Percentiles rank a stretch among this genome's conserved stretches.
These are phyloP conservation scores for Neurospora sp. DNA, from an alignment of 495 filamentous ascomycete species.

Conservation along the genomic window DNA sequence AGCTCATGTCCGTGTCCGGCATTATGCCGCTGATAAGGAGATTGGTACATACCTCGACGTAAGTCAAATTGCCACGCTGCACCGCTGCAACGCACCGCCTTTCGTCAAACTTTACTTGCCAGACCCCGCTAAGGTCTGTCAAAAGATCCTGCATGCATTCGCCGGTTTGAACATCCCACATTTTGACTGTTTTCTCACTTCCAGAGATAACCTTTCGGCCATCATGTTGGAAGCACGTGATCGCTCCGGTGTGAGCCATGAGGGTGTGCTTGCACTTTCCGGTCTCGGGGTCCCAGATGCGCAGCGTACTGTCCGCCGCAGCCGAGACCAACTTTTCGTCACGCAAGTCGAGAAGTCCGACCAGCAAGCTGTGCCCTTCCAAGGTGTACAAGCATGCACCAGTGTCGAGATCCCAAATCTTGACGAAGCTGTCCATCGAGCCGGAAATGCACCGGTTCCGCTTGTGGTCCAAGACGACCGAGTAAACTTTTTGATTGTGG, in stretches of 20 bases:
- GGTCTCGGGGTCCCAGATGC: slow-evolving; percentile 95
- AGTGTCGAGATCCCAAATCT: slow-evolving; percentile 95
- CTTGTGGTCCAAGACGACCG: slow-evolving; percentile 86
- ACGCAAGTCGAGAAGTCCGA: slow-evolving; percentile 81
- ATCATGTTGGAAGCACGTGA: slow-evolving; percentile 98
- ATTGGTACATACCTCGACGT: slow-evolving; percentile 72
- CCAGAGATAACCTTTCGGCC: slow-evolving; percentile 94
- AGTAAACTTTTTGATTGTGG: slow-evolving; percentile 92
- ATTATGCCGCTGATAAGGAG: neutral
- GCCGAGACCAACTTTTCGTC: slow-evolving; percentile 87
- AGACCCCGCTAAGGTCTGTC: slow-evolving; percentile 91
- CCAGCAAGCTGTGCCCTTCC: slow-evolving; percentile 88
- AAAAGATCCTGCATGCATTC: slow-evolving; percentile 90
- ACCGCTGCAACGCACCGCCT: slow-evolving; percentile 93
- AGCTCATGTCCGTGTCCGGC: neutral
- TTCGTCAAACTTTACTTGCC: slow-evolving; percentile 98
- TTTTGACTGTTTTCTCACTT: slow-evolving; percentile 90
- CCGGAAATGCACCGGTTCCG: slow-evolving; percentile 95
- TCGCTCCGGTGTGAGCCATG: slow-evolving; percentile 89
- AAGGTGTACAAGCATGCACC: slow-evolving; percentile 79
- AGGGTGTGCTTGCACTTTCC: slow-evolving; percentile 85
- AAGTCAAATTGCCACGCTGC: slow-evolving; percentile 83
- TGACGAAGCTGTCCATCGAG: slow-evolving; percentile 96
- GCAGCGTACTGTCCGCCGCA: slow-evolving; percentile 86
- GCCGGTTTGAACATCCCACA: slow-evolving; percentile 93